Base-by-base conservation (phyloP, 176 grass and related monocot species). In the Zoysia pacifica region DNA sequence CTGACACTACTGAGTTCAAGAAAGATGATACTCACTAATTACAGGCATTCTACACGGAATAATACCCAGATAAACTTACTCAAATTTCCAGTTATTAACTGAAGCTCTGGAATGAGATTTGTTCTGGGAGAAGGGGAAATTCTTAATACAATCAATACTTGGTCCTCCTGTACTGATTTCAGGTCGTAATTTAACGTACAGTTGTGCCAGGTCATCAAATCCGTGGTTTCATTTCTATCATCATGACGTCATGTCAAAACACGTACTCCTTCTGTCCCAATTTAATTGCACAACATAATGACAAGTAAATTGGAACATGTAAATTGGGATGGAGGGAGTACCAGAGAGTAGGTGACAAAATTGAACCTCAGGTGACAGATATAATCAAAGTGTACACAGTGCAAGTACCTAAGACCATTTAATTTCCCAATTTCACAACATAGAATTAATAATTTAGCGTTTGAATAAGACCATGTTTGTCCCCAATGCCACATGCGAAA, bases 1-100 rank as follows among this genome's bases (percentile, higher is more conserved):
- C 58, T 13, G 58, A 7, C 35, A 50, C 18, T 67, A 50, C 18
- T 38, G 4, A 73, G 45, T 9, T 65, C 7, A 67, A 35, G 18
- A 59, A 35, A 7, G 28, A 67, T 59, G 18, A 68, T 4, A 66
- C 60, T 51, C 7, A 39, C 44, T 54, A 54, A 37, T 13, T 75
- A 67, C 14, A 16, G 41, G n/a, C 39, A 79, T 64, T 84, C 28
- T 65, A n/a, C 2, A 56, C 11, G 4, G 14, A 59, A 83, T 7
- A 35, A 79, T 15, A 62, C 8, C 4, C n/a, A 65, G 46, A 35
- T 14, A 69, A 75, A 10, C 39, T 49, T 52, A 83, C 43, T 78
- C 11, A 69, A 28, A 53, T 28, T 79, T 38, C 15, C 38, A 71
- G 59, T 3, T 3, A 59, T 45, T 43, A 79, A 50, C 11, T 19